Evolutionary conservation across 352 stramenopile species (phyloP), one percentile per base, ranked within the genome.

Genomic region (Globisporangium nodosum): DNA sequence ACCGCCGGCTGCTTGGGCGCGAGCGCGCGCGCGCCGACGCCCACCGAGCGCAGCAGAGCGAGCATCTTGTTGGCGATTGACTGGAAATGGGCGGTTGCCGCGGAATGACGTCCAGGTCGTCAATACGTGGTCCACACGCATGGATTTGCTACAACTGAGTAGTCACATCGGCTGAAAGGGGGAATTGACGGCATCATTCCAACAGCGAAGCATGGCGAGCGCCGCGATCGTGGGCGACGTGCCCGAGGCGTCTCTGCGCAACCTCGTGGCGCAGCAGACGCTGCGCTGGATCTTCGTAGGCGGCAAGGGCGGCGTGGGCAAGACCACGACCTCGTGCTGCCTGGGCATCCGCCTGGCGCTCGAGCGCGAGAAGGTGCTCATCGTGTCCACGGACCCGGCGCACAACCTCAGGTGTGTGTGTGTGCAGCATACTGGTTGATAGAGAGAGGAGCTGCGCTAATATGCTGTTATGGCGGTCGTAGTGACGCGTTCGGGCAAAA

Each of bases 401-500:
- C 97, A 99, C 81, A 99, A 99, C 79, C 81, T 99, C 53, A 96
- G 81, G 85, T 91, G 35, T 20, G 31, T 37, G 9, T 47, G 5
- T 27, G 33, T 35, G 42, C 7, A 56, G 42, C 5, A 24, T 24
- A 24, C 21, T 24, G 21, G 21, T 1, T 24, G 21, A 24, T 24
- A 24, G 24, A n/a, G 6, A 15, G 35, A 40, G 9, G 35, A 40
- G 6, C 35, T 40, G 35, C 47, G 48, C n/a, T 55, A 16, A 4
- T 21, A 5, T 54, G 8, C 24, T 31, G 31, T 37, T 6, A 7
- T 6, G 6, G 3, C 40, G 15, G 15, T 20, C 50, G n/a, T 65
- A 97, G 90, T 68, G 97, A 99, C 74, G 97, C 97, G 18, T 99
- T 99, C 78, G 97, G 94, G 6, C 97, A 99, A 71, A 99, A 99